Conservation (phyloP, 345 rosid species). For the Eucalyptus pauciflora region DNA sequence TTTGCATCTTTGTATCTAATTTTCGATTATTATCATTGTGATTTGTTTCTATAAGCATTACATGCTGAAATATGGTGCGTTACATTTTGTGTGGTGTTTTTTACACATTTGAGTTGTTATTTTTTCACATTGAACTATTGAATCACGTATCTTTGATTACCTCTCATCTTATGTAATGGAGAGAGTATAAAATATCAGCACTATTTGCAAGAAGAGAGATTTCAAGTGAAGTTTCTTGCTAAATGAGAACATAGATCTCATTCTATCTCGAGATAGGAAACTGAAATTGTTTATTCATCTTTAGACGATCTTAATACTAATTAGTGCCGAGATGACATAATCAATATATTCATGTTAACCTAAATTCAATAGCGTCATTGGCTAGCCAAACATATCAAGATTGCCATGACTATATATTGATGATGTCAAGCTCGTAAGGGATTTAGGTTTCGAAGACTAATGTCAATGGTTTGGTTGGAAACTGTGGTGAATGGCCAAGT, state of each 20-base stretch:
- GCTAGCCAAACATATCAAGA: neutral
- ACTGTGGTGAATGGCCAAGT: neutral
- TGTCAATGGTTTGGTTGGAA: neutral
- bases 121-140: neutral
- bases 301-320: neutral
- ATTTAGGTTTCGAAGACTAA: neutral
- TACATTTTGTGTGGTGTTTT: neutral
- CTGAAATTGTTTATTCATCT: fast-evolving
- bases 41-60: neutral
- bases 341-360: neutral
- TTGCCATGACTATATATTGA: neutral
- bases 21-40: neutral
- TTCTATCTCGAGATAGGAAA: neutral
- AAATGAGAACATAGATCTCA: neutral
- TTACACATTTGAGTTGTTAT: neutral
- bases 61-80: neutral
- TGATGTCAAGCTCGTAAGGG: neutral
- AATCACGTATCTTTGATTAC: neutral
- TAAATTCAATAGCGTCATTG: neutral
- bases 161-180: neutral
- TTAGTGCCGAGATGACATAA: neutral
- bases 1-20: neutral
- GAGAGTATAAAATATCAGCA: neutral
- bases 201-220: neutral
- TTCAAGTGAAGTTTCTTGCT: neutral